phyloP scores from a whole-genome alignment of 495 filamentous ascomycete species.

The Annulohypoxylon moriforme region DNA sequence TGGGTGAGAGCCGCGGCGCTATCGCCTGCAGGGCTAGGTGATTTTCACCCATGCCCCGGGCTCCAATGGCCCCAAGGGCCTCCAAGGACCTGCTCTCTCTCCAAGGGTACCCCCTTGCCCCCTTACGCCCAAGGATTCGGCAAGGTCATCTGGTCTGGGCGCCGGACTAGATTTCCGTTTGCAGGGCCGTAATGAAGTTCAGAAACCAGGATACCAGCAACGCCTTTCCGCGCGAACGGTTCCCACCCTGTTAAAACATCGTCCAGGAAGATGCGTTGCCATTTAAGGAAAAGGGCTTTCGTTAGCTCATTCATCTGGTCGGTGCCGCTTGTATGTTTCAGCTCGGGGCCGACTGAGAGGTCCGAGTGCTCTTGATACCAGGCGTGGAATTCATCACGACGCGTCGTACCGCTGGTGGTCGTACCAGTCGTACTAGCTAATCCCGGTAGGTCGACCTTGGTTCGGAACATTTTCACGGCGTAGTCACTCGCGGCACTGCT shows the following conservation, averaged over 20 bases:
- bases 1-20: conserved; percentile 42
- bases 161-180: conserved; percentile 47
- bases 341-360: conserved; percentile 21
- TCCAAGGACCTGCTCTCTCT: not conserved
- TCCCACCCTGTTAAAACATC: conserved; percentile 38
- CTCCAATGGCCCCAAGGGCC: conserved; percentile 1
- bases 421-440: conserved; percentile 17
- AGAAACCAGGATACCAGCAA: conserved; percentile 32
- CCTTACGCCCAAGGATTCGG: conserved; percentile 35
- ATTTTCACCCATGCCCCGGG: conserved; percentile 31
- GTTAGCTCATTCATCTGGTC: conserved; percentile 27
- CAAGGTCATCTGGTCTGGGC: conserved; percentile 44
- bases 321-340: conserved; percentile 30
- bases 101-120: not conserved
- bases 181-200: conserved; percentile 39
- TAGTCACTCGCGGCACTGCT: conserved; percentile 13
- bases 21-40: conserved; percentile 44
- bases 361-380: conserved; percentile 29
- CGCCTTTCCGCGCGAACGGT: conserved; percentile 39
- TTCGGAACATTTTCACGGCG: conserved; percentile 37
- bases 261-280: conserved; percentile 32
- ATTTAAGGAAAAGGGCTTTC: conserved; percentile 30
- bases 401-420: not conserved
- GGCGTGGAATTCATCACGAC: conserved; percentile 32
- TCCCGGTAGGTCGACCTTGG: conserved; percentile 22